Evolutionary conservation across 116 monocot genomes (phyloP), one percentile per base, ranked within the genome.

Genomic region (Phalaenopsis hybrid): DNA sequence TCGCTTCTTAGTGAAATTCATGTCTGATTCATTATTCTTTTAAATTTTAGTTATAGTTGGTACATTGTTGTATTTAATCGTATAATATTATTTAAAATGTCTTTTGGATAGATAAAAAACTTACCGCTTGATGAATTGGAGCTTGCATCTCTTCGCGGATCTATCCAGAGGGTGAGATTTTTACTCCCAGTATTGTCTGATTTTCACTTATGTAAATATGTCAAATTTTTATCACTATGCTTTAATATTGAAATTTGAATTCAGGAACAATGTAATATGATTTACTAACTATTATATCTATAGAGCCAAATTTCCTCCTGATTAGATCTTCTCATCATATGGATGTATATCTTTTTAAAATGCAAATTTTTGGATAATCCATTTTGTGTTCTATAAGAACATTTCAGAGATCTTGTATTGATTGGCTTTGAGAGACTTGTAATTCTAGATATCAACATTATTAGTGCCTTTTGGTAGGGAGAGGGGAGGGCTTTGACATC

Each of bases 61-160:
- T 46, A 70, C 48, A 75, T 9, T 82, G 7, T 2, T 74, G 81
- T 31, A 78, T 16, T 50, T 2, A 37, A 82, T 73, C n/a, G 21
- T 74, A 41, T 8, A 79, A 37, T 79, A 75, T 75, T 61, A 72
- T 55, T 76, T 6, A 57, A 44, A 57, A 63, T 51, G 45, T 76
- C 34, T 77, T 80, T 65, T 84, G 77, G 31, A 76, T 85, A 97
- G 94, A 88, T 98, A 63, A 86, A 90, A 13, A 85, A 98, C 81
- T 88, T 98, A 80, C 91, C 97, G 77, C 93, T 98, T 80, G 94
- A 98, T 92, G 97, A 94, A 82, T 80, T 98, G 87, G 94, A 94
- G 79, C 92, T 94, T 82, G 93, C 95, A 77, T 98, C 97, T 87
- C 86, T 94, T 80, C 91, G 97, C 51, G 97, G 97, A 87, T 89